Evolutionary conservation across 1,139 yeast species (phyloP).

Genomic region (Geotrichum aggregatum): DNA sequence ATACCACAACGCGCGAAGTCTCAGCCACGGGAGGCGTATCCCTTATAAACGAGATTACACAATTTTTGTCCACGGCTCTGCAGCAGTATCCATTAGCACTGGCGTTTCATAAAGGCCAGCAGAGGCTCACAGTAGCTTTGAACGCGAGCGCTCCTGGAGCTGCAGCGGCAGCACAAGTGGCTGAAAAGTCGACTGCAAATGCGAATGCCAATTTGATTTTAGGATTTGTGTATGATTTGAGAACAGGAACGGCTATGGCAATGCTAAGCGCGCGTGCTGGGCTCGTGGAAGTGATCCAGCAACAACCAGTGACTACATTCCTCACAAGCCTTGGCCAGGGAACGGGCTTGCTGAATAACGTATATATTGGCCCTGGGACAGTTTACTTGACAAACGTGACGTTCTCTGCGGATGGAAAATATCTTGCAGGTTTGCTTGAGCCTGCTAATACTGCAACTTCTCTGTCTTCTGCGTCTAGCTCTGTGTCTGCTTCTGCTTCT

Average conservation of each 20-base stretch:
- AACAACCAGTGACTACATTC: no score
- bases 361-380: slow-evolving; percentile 13
- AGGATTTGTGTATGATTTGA: slow-evolving; percentile 30
- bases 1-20: slow-evolving; percentile 24
- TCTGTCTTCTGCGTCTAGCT: no score
- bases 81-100: slow-evolving; percentile 26
- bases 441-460: not conserved
- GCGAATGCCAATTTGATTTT: slow-evolving; percentile 21
- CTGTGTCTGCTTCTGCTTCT: no score
- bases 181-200: not conserved
- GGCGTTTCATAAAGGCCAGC: slow-evolving; percentile 32
- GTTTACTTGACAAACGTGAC: slow-evolving; percentile 11
- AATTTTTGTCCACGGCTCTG: slow-evolving; percentile 27
- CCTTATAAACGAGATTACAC: slow-evolving; percentile 29
- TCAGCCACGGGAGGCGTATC: slow-evolving; percentile 27
- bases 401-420: slow-evolving; percentile 32
- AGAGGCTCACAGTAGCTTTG: slow-evolving; percentile 29
- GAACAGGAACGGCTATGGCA: slow-evolving; percentile 28
- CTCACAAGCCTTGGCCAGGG: no score
- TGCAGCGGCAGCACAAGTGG: not conserved
- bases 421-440: slow-evolving; percentile 25
- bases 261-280: slow-evolving; percentile 22
- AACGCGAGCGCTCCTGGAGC: slow-evolving; percentile 3
- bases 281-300: not conserved
- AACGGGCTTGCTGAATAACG: not conserved